Conservation (phyloP, 1,139 yeast species). For the Pichia sp. region DNA sequence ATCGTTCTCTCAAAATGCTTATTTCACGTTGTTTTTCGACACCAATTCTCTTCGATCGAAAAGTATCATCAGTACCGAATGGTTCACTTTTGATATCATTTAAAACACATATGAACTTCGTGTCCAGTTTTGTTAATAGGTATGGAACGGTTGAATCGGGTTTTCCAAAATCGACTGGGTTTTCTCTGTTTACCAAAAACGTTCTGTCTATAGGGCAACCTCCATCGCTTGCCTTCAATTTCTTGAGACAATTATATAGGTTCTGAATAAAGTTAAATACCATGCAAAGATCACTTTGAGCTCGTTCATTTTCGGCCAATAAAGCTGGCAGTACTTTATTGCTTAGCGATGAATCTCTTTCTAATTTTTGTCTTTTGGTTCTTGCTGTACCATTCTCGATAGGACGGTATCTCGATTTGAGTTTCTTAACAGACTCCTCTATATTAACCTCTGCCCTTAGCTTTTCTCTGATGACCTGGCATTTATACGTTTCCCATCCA, state of each 20-base stretch:
- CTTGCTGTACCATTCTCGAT: neutral
- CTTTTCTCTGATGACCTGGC: conserved; percentile 33
- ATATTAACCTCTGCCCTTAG: conserved; percentile 44
- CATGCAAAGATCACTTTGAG: neutral
- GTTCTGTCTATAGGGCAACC: conserved; percentile 3
- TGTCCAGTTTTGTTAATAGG: conserved; percentile 17
- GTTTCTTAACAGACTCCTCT: conserved; percentile 3
- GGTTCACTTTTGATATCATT: conserved; percentile 20
- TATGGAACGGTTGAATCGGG: neutral
- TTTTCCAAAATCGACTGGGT: neutral
- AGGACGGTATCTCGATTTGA: neutral
- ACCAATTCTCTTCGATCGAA: conserved; percentile 21
- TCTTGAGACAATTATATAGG: conserved; percentile 9
- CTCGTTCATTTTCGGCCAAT: conserved; percentile 4
- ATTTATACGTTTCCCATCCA: conserved; percentile 10
- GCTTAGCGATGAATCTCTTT: neutral
- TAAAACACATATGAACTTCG: conserved; percentile 16
- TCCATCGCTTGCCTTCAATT: conserved; percentile 12
- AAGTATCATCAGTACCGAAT: conserved; percentile 25
- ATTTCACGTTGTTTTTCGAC: conserved; percentile 22
- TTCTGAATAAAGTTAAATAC: conserved; percentile 2
- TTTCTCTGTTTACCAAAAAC: neutral
- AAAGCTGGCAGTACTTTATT: neutral
- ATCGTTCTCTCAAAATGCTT: conserved; percentile 17
- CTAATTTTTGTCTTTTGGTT: neutral